phyloP scores from a whole-genome alignment of 352 stramenopile species.

The Globisporangium megalacanthum region DNA sequence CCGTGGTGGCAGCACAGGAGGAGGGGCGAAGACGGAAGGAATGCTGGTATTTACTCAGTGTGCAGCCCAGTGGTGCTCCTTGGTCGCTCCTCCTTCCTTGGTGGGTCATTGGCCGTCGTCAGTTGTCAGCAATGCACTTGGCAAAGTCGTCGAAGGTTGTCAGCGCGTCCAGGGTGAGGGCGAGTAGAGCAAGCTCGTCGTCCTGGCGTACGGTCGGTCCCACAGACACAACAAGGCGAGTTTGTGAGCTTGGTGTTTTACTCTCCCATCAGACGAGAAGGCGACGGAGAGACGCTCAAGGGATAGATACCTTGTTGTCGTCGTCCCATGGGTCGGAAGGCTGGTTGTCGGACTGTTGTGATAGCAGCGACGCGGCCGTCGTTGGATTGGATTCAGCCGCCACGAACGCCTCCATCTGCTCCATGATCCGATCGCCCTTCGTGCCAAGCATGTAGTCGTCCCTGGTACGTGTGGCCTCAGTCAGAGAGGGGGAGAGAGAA shows the following conservation, averaged over 20 bases:
- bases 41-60: neutral
- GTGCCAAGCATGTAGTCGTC: slow-evolving; percentile 45
- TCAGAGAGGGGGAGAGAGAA: neutral
- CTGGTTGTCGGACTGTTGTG: neutral
- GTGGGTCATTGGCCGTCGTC: neutral
- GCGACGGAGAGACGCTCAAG: neutral
- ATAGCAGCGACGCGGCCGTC: neutral
- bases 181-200: neutral
- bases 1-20: neutral
- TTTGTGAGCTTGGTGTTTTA: too few species aligned
- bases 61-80: neutral
- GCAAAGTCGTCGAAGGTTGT: slow-evolving; percentile 37
- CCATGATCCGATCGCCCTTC: slow-evolving; percentile 38
- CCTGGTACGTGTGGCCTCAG: slow-evolving; percentile 10
- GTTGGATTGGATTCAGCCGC: neutral
- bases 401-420: slow-evolving; percentile 40
- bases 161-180: slow-evolving; percentile 7
- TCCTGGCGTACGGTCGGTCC: neutral
- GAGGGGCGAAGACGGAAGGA: neutral
- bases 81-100: neutral
- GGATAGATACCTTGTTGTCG: slow-evolving; percentile 5
- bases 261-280: too few species aligned
- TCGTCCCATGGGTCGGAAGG: neutral
- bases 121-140: slow-evolving; percentile 49
- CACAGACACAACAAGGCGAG: neutral